Evolutionary conservation across 1,139 yeast genomes (phyloP).

Genomic region (Candida neerlandica): DNA sequence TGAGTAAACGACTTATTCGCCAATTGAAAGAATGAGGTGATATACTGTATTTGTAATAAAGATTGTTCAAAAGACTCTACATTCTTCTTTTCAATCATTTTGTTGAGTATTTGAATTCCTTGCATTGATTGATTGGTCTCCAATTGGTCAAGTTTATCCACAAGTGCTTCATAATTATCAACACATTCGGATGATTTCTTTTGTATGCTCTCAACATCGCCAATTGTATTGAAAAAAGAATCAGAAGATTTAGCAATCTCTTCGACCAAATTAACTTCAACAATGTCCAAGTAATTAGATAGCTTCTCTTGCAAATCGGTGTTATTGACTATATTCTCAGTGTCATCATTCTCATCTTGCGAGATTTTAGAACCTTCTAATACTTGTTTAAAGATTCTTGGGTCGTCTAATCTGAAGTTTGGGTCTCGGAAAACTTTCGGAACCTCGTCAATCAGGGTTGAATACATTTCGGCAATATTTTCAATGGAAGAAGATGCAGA

Average conservation of each 20-base stretch:
- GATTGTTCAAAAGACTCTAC: slow-evolving; percentile 65
- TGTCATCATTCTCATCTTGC: slow-evolving; percentile 23
- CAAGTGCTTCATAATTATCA: slow-evolving; percentile 47
- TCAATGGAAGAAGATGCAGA: slow-evolving; percentile 21
- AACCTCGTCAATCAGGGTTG: slow-evolving; percentile 35
- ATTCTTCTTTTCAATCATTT: slow-evolving; percentile 58
- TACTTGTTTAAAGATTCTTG: slow-evolving; percentile 77
- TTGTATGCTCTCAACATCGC: slow-evolving; percentile 69
- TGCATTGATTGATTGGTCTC: slow-evolving; percentile 53
- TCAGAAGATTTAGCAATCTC: slow-evolving; percentile 86
- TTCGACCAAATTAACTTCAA: slow-evolving; percentile 76
- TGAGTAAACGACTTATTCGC: slow-evolving; percentile 52
- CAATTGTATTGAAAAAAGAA: slow-evolving; percentile 82
- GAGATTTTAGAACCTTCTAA: slow-evolving; percentile 54
- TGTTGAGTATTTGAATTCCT: slow-evolving; percentile 55
- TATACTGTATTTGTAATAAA: slow-evolving; percentile 61
- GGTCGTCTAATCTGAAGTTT: slow-evolving; percentile 83
- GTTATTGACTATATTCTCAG: slow-evolving; percentile 35
- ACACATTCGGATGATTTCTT: slow-evolving; percentile 57
- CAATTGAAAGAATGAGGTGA: slow-evolving; percentile 51
- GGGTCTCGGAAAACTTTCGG: slow-evolving; percentile 71
- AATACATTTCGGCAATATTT: slow-evolving; percentile 12
- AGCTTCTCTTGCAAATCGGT: slow-evolving; percentile 75
- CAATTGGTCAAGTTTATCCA: slow-evolving; percentile 40
- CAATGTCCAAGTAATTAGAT: slow-evolving; percentile 80